Base-by-base conservation (phyloP, 2,329 filamentous ascomycete genomes). In the Zymoseptoria tritici region DNA sequence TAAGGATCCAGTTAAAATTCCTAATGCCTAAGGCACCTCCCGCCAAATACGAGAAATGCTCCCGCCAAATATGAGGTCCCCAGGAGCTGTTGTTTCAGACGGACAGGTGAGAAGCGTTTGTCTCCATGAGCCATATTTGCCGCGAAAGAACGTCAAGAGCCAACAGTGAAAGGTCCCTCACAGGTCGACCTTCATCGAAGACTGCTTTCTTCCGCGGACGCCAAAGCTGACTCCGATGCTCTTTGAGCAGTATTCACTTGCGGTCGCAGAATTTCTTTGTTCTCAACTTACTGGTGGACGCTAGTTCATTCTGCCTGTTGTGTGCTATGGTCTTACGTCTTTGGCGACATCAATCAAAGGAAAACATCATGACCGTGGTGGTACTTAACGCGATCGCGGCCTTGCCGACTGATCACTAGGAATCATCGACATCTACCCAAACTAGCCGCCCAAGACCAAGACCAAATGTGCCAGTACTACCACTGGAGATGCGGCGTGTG, bases 381-480 rank as follows among this genome's bases (percentile, higher is more conserved):
- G 36, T 46, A 46, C 36, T 46, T 46, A 46, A 46, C 5, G 16
- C 7, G 2, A 16, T 46, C 13, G 1, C 36, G 36, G 13, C 36
- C 36, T 46, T 46, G 13, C 5, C 36, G 16, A 46, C 36, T 46
- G 36, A 46, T 46, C 36, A 16, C 36, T n/a, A 46, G 36, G 13
- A 46, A n/a, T n/a, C 13, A n/a, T n/a, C 36, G 11, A n/a, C 16
- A 46, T 9, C 36, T 16, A 9, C 9, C 36, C 36, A 22, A 22
- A 49, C 42, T 20, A 11, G 7, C 9, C 29, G 20, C 9, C 21
- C 22, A 20, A n/a, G 16, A n/a, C 21, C 22, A 20, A n/a, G 16
- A n/a, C 4, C 8, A 52, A 24, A 62, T 63, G 61, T 63, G 61
- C 51, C 54, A 61, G 36, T 63, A 59, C 31, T 59, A 59, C 51